phyloP scores from a whole-genome alignment of 257 asterid species.

The Salvia hispanica region DNA sequence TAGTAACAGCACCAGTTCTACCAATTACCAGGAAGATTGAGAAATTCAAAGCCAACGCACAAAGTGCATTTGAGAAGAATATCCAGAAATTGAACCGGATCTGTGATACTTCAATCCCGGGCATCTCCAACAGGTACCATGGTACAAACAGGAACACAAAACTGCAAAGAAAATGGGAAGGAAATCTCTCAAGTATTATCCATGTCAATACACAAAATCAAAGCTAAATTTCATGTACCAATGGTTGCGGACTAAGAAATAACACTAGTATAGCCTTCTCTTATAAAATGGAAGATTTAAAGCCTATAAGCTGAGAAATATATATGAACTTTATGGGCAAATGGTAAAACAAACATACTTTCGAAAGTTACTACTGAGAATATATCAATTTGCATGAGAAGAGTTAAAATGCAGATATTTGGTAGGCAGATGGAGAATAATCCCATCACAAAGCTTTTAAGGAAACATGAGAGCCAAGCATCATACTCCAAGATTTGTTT shows the following conservation, averaged over 20 bases:
- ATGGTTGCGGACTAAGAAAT: constrained; percentile 4
- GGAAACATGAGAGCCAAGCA: constrained; percentile 8
- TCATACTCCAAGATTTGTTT: background rate
- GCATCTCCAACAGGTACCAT: constrained; percentile 96
- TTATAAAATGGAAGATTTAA: background rate
- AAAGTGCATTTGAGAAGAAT: constrained; percentile 95
- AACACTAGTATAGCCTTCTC: background rate
- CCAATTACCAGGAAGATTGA: constrained; percentile 93
- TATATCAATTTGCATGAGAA: constrained; percentile 8
- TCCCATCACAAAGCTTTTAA: background rate
- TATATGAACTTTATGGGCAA: background rate
- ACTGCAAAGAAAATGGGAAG: constrained; percentile 52
- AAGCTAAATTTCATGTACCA: constrained; percentile 19
- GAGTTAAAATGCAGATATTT: constrained; percentile 13
- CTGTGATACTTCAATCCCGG: constrained; percentile 89
- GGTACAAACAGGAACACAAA: constrained; percentile 90
- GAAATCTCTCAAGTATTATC: constrained; percentile 10
- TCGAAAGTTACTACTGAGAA: background rate
- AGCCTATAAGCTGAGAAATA: constrained; percentile 4
- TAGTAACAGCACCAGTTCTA: constrained; percentile 98
- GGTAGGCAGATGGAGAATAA: background rate
- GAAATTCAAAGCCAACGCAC: constrained; percentile 94
- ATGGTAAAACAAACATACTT: background rate
- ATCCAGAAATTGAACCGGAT: constrained; percentile 87
- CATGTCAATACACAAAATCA: constrained; percentile 1